These are phyloP conservation scores for Gloeopeniophorella convolvens DNA, from an alignment of 768 basidiomycete species.

Conservation along the genomic window DNA sequence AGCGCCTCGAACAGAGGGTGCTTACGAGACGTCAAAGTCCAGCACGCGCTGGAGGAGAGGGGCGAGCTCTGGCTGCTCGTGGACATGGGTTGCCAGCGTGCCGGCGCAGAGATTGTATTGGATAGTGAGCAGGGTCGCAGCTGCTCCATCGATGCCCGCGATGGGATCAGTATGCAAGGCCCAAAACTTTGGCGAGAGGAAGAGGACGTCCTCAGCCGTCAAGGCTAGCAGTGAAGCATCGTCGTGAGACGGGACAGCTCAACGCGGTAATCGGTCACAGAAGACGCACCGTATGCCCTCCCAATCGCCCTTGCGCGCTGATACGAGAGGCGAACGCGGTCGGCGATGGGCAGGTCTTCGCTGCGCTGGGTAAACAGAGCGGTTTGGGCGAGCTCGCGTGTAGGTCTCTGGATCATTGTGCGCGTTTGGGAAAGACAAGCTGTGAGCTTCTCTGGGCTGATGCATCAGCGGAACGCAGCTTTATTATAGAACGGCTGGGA, in stretches of 20 bases:
- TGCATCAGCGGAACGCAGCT: neutral
- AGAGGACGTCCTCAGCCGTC: constrained; percentile 26
- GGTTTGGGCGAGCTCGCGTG: neutral
- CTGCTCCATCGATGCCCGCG: constrained; percentile 25
- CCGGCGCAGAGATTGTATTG: constrained; percentile 34
- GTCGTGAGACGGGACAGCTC: neutral
- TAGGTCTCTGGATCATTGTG: constrained; percentile 11
- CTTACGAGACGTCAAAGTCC: constrained; percentile 3
- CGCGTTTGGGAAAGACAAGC: constrained; percentile 5
- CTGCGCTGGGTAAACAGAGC: neutral
- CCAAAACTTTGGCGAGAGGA: constrained; percentile 31
- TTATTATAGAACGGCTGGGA: too few relatives aligned
- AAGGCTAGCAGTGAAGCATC: constrained; percentile 19
- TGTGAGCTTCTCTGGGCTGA: neutral
- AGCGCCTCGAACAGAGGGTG: neutral
- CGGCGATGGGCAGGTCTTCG: neutral
- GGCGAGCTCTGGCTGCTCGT: constrained; percentile 22
- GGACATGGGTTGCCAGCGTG: constrained; percentile 28
- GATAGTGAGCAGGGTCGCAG: constrained; percentile 30
- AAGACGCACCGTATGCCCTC: constrained; percentile 16
- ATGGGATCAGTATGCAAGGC: constrained; percentile 31
- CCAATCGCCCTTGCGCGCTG: constrained; percentile 5
- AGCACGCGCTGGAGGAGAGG: constrained; percentile 26
- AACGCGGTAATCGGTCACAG: neutral
- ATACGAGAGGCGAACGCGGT: constrained; percentile 7